Evolutionary conservation across 2,329 filamentous ascomycete species (phyloP), one percentile per base, ranked within the genome.

Genomic region (Stylonectria norvegica): DNA sequence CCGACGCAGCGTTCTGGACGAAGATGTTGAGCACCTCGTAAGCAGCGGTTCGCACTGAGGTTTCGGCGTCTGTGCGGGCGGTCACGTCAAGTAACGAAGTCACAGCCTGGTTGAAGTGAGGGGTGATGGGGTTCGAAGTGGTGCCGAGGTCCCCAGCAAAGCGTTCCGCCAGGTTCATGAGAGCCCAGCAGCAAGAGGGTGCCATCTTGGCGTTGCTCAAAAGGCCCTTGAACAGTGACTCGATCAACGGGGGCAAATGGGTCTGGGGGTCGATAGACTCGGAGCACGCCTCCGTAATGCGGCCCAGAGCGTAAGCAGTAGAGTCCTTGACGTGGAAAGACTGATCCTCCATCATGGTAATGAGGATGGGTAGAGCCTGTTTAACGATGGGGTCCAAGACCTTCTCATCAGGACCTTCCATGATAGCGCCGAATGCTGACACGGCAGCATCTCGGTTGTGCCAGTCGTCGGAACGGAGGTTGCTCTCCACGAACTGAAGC

Each of bases 21-120:
- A 97, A 98, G 1, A 89, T 83, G 67, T 94, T 95, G 43, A 98
- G 81, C 16, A 98, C 93, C 66, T 98, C 93, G 63, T 98, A 98
- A 7, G 93, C 89, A 38, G 93, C 94, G 43, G 91, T 97, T 53
- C 93, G 86, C 17, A 97, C 84, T 49, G 90, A 81, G 48, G 89
- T 89, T 58, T 97, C 91, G 18, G 84, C 81, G 60, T 93, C 89
- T 53, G 76, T 71, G 52, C 86, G 83, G 55, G 89, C 87, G 15
- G 93, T 97, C 41, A 96, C 85, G 39, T 85, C 76, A 42, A 98
- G 77, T 38, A 98, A 76, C 45, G 87, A 89, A 58, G 81, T 81
- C 44, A 97, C 85, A 62, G 90, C 95, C 58, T 90, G 81, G 68
- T 95, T 85, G 72, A 98, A 98, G 70, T 96, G 89, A 48, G 84